phyloP scores from a whole-genome alignment of 192 early-diverging fungal genomes.

The Coemansia sp. region DNA sequence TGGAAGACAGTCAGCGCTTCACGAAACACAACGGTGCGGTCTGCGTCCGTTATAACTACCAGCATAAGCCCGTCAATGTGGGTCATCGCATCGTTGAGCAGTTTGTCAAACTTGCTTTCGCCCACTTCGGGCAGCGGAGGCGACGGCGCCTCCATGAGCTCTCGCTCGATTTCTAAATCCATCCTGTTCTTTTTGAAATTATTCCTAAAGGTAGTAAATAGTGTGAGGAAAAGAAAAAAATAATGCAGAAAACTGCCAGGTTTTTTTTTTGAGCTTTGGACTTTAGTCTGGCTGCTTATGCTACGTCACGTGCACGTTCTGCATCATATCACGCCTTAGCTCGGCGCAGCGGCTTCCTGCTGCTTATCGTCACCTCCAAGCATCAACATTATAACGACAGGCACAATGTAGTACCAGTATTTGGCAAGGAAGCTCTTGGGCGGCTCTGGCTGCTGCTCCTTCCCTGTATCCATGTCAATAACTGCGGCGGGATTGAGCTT shows the following conservation, averaged over 20 bases:
- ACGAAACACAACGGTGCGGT: constrained; percentile 35
- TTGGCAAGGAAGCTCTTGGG: constrained; percentile 58
- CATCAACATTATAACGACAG: constrained; percentile 50
- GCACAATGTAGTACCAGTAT: constrained; percentile 62
- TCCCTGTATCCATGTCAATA: constrained; percentile 38
- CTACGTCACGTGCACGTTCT: constrained; percentile 2
- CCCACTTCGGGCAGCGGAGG: constrained; percentile 10
- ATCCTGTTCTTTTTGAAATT: constrained; percentile 1
- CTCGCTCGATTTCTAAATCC: constrained; percentile 37
- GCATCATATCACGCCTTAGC: constrained; percentile 6
- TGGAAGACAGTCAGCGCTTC: constrained; percentile 48
- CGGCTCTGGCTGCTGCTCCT: constrained; percentile 50
- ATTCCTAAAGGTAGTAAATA: not conserved
- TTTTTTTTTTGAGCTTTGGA: not conserved
- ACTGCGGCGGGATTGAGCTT: constrained; percentile 26
- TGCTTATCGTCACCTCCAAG: constrained; percentile 47
- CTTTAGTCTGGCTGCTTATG: constrained; percentile 5
- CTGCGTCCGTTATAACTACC: constrained; percentile 39
- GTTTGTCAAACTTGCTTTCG: constrained; percentile 42
- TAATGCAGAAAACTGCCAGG: not conserved
- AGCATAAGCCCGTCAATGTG: constrained; percentile 50
- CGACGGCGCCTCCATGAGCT: constrained; percentile 20
- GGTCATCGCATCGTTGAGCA: constrained; percentile 44
- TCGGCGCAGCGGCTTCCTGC: constrained; percentile 38
- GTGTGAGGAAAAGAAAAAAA: not conserved